These are phyloP conservation scores for Protomyces lactucae-debilis DNA, from an alignment of 1,139 yeast genomes.

Conservation along the genomic window DNA sequence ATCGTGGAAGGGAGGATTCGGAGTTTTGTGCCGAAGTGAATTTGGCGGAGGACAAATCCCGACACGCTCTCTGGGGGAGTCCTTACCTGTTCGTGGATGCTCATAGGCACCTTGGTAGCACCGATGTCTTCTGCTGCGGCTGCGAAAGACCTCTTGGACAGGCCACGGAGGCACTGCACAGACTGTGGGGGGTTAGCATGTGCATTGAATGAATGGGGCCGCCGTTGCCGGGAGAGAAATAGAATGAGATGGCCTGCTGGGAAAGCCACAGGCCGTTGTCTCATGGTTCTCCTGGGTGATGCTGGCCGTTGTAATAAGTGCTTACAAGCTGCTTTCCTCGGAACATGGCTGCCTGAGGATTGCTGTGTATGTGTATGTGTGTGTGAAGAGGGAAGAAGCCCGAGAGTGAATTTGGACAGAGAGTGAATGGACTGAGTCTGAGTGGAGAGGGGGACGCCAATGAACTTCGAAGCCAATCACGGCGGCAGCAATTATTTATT, in stretches of 20 bases:
- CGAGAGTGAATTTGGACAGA: not conserved
- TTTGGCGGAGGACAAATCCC: not conserved
- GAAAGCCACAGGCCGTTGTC: not conserved
- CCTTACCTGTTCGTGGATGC: conserved; percentile 21
- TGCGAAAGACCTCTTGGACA: conserved; percentile 11
- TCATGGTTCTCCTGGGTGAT: conserved; percentile 2
- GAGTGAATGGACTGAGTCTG: no score
- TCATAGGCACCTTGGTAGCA: conserved; percentile 24
- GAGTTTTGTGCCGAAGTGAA: not conserved
- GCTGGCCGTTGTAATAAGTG: no score
- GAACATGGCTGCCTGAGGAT: not conserved
- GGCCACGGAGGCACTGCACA: not conserved
- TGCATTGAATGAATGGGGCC: not conserved
- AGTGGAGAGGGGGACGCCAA: no score
- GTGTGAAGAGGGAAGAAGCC: not conserved
- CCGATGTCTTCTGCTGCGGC: conserved; percentile 24
- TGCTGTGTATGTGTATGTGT: not conserved
- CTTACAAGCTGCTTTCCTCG: not conserved
- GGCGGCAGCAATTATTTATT: no score
- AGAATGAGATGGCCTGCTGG: not conserved
- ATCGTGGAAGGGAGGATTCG: not conserved
- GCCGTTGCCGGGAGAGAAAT: not conserved
- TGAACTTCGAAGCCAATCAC: no score
- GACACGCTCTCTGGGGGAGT: not conserved
- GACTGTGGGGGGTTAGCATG: not conserved